phyloP scores from a whole-genome alignment of 495 filamentous ascomycete genomes.

The Astrocystis sublimbata region DNA sequence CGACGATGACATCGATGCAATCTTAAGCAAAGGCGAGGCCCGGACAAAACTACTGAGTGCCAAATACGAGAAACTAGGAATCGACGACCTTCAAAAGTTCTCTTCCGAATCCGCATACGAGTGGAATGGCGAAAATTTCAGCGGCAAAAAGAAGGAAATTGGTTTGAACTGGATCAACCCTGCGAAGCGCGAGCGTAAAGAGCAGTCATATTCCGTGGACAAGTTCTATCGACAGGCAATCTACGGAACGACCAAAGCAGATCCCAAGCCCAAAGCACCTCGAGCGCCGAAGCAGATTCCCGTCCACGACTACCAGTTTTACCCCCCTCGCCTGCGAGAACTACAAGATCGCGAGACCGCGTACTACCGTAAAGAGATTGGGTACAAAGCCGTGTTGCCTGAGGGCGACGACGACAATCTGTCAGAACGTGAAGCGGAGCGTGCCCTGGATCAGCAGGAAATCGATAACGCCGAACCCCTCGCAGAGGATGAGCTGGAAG shows the following conservation, averaged over 20 bases:
- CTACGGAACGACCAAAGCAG: conserved; percentile 69
- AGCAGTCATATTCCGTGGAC: conserved; percentile 96
- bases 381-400: conserved; percentile 82
- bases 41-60: conserved; percentile 87
- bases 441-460: conserved; percentile 82
- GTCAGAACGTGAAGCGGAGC: conserved; percentile 81
- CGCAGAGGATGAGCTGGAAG: conserved; percentile 83
- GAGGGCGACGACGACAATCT: conserved; percentile 85
- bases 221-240: conserved; percentile 96
- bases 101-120: conserved; percentile 95
- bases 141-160: conserved; percentile 89
- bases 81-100: conserved; percentile 98
- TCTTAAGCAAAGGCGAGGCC: conserved; percentile 83
- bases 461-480: conserved; percentile 90
- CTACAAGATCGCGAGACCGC: conserved; percentile 96
- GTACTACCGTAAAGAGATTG: conserved; percentile 91
- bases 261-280: conserved; percentile 93
- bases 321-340: conserved; percentile 75
- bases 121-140: conserved; percentile 97
- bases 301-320: conserved; percentile 98
- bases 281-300: conserved; percentile 89
- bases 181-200: conserved; percentile 96
- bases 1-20: conserved; percentile 87
- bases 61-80: conserved; percentile 95
- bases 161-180: conserved; percentile 98